Percentiles rank a stretch among this genome's conserved stretches.
Conservation (phyloP, 2,329 filamentous ascomycete species). For the Diaporthe sp. region DNA sequence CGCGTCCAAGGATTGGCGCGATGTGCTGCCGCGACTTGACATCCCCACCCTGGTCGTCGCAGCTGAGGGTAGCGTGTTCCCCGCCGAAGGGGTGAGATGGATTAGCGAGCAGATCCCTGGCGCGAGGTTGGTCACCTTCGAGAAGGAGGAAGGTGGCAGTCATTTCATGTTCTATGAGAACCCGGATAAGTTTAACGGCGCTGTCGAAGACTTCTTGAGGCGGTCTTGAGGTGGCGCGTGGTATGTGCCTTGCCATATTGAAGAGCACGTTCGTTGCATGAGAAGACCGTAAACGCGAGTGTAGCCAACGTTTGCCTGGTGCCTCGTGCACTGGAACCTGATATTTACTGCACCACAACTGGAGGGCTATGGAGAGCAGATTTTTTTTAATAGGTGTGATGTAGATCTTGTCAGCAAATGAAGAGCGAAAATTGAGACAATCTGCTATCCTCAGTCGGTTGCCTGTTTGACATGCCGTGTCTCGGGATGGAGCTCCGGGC, state of each 20-base stretch:
- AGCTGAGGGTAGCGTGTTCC: conserved; percentile 33
- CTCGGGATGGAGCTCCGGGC: too few species aligned
- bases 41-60: conserved; percentile 49
- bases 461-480: too few species aligned
- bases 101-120: conserved; percentile 49
- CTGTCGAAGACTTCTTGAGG: conserved; percentile 48
- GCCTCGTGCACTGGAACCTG: neutral
- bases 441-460: too few species aligned
- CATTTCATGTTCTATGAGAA: conserved; percentile 54
- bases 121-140: conserved; percentile 47
- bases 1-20: conserved; percentile 48
- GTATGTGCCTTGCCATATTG: too few species aligned
- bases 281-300: neutral
- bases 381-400: too few species aligned
- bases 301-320: too few species aligned
- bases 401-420: neutral
- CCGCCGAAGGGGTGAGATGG: conserved; percentile 45
- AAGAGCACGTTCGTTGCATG: neutral
- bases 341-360: neutral
- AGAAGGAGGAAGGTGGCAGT: conserved; percentile 50
- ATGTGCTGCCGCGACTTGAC: conserved; percentile 49
- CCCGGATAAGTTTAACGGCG: conserved; percentile 50
- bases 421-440: neutral
- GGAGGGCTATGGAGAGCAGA: too few species aligned
- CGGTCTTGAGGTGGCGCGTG: neutral